phyloP scores from a whole-genome alignment of 1,284 basidiomycete species.

The Papiliotrema laurentii region DNA sequence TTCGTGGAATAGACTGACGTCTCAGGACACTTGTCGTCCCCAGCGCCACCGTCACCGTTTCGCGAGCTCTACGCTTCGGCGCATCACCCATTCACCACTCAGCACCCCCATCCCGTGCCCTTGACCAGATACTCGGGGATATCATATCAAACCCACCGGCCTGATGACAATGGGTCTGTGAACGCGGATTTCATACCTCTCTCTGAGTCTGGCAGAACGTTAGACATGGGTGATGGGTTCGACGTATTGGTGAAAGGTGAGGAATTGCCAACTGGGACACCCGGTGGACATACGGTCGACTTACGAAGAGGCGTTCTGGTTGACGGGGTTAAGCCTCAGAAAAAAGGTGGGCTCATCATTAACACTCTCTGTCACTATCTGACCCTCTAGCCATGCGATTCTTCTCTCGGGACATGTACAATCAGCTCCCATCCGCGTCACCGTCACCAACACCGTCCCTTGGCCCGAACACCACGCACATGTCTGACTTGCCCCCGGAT shows the following conservation, averaged over 20 bases:
- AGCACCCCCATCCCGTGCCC: slow-evolving; percentile 27
- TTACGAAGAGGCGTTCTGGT: slow-evolving; percentile 13
- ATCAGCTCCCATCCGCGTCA: slow-evolving; percentile 9
- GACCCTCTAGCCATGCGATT: slow-evolving; percentile 20
- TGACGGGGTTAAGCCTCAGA: slow-evolving; percentile 19
- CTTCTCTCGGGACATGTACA: slow-evolving; percentile 33
- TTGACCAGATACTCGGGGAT: too few species aligned
- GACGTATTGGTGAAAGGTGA: slow-evolving; percentile 14
- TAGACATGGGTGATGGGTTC: slow-evolving; percentile 14
- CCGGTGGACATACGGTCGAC: slow-evolving; percentile 21
- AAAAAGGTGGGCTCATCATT: slow-evolving; percentile 14
- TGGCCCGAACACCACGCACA: neutral
- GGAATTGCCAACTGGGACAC: slow-evolving; percentile 22
- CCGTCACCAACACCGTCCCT: slow-evolving; percentile 5
- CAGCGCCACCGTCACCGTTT: slow-evolving; percentile 1
- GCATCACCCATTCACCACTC: slow-evolving; percentile 13
- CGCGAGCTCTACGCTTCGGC: neutral
- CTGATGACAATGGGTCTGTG: too few species aligned
- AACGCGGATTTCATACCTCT: slow-evolving; percentile 13
- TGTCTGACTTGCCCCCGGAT: neutral
- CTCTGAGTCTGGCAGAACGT: neutral
- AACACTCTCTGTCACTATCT: neutral
- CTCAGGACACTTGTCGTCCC: slow-evolving; percentile 10
- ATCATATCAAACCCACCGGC: too few species aligned
- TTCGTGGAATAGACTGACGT: neutral